These are phyloP conservation scores for Raphanus raphanistrum DNA, from an alignment of 345 rosid species.

Conservation along the genomic window DNA sequence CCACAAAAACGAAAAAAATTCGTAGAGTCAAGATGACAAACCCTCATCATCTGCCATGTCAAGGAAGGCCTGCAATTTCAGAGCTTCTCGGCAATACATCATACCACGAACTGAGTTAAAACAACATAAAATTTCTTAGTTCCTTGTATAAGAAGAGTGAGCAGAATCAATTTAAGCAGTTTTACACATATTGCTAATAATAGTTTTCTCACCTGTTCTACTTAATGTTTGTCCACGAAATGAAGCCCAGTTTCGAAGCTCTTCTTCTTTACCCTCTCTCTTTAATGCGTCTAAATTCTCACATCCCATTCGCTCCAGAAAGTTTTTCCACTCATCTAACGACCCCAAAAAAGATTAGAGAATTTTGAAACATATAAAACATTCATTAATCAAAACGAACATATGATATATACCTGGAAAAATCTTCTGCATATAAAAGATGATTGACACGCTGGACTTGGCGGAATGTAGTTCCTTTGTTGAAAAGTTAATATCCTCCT, in stretches of 20 bases:
- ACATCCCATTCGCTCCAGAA: constrained; percentile 78
- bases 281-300: constrained; percentile 52
- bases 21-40: constrained; percentile 28
- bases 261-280: constrained; percentile 54
- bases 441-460: constrained; percentile 73
- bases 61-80: constrained; percentile 83
- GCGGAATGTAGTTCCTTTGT: constrained; percentile 67
- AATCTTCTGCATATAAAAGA: constrained; percentile 79
- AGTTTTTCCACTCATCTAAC: constrained; percentile 92
- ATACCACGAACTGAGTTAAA: constrained; percentile 83
- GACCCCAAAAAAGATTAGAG: not conserved
- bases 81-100: constrained; percentile 93
- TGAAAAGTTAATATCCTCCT: constrained; percentile 83
- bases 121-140: not conserved
- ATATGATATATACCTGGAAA: constrained; percentile 61
- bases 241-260: constrained; percentile 89
- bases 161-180: not conserved
- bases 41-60: constrained; percentile 83
- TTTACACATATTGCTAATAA: not conserved
- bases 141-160: not conserved
- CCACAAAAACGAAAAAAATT: no score
- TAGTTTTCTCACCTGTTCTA: constrained; percentile 70
- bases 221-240: constrained; percentile 91
- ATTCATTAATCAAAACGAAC: not conserved
- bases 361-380: constrained; percentile 7